phyloP scores from a whole-genome alignment of 2,329 filamentous ascomycete species.

The Fusarium compactum region DNA sequence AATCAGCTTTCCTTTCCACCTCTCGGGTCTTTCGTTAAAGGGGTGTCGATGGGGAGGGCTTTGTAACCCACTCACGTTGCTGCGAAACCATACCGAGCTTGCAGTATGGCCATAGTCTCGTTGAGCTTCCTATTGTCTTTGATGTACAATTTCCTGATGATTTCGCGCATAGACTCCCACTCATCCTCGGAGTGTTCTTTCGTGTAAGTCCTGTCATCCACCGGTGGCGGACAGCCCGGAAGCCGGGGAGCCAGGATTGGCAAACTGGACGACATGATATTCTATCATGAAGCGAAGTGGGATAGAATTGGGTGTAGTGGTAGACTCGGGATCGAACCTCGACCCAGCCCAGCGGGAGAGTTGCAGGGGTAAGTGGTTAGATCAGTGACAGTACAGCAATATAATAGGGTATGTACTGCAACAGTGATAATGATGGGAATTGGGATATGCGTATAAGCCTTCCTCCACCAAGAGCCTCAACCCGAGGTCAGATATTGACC shows the following conservation, averaged over 20 bases:
- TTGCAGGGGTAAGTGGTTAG: constrained; percentile 1
- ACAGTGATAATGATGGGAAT: constrained; percentile 26
- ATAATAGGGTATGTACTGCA: not conserved
- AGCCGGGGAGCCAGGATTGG: constrained; percentile 52
- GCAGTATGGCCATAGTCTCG: constrained; percentile 54
- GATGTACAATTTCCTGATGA: constrained; percentile 53
- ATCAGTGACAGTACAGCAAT: constrained; percentile 16
- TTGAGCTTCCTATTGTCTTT: constrained; percentile 52
- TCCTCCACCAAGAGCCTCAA: constrained; percentile 30
- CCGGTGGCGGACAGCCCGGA: constrained; percentile 45
- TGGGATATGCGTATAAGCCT: constrained; percentile 10
- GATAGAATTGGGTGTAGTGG: constrained; percentile 8
- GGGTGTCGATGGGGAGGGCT: not conserved
- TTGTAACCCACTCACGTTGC: constrained; percentile 51
- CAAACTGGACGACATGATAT: constrained; percentile 46
- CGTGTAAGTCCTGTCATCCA: constrained; percentile 45
- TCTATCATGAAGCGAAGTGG: constrained; percentile 32
- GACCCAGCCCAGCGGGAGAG: not conserved
- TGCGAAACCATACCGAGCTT: constrained; percentile 52
- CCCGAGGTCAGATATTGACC: not conserved
- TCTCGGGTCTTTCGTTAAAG: not conserved
- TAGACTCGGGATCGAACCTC: not conserved
- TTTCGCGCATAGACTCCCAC: constrained; percentile 51
- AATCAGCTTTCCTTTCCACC: constrained; percentile 29
- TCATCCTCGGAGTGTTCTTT: constrained; percentile 54